Evolutionary conservation across 2,329 filamentous ascomycete genomes (phyloP).

Genomic region (Grosmannia penicillata): DNA sequence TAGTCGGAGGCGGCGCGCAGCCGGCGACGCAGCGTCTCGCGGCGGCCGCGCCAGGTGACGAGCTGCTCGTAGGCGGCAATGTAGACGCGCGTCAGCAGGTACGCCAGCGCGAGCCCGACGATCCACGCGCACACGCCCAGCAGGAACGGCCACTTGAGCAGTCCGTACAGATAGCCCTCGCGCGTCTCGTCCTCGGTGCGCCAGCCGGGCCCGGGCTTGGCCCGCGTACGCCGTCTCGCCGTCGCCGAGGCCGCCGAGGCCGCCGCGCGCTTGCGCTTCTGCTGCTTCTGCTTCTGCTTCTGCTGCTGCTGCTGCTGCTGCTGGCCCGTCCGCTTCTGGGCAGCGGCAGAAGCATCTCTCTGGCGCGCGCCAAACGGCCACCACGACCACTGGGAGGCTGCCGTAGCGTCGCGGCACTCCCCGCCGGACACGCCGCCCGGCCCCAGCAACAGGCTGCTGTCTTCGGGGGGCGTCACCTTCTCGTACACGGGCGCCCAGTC

Average conservation of each 20-base stretch:
- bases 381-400: not conserved
- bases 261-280: slow-evolving; percentile 9
- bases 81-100: slow-evolving; percentile 73
- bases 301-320: slow-evolving; percentile 2
- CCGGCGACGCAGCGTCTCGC: slow-evolving; percentile 54
- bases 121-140: slow-evolving; percentile 72
- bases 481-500: slow-evolving; percentile 89
- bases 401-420: not conserved
- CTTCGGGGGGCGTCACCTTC: slow-evolving; percentile 28
- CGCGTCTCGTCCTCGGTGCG: slow-evolving; percentile 79
- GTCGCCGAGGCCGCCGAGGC: slow-evolving; percentile 14
- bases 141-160: slow-evolving; percentile 87
- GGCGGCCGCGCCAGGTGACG: slow-evolving; percentile 72
- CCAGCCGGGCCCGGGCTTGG: slow-evolving; percentile 21
- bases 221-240: slow-evolving; percentile 12
- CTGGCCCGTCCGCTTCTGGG: not conserved
- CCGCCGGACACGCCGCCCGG: not conserved
- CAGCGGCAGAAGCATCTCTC: not conserved
- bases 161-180: slow-evolving; percentile 77
- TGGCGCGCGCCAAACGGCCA: not conserved
- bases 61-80: slow-evolving; percentile 88
- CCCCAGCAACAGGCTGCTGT: not conserved
- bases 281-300: slow-evolving; percentile 17
- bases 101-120: slow-evolving; percentile 53
- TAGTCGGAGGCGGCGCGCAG: slow-evolving; percentile 64